A percentile compares a stretch with the other conserved stretches of the same genome.
Evolutionary conservation across 345 rosid genomes (phyloP).

Genomic region (Capsella bursapastoris): DNA sequence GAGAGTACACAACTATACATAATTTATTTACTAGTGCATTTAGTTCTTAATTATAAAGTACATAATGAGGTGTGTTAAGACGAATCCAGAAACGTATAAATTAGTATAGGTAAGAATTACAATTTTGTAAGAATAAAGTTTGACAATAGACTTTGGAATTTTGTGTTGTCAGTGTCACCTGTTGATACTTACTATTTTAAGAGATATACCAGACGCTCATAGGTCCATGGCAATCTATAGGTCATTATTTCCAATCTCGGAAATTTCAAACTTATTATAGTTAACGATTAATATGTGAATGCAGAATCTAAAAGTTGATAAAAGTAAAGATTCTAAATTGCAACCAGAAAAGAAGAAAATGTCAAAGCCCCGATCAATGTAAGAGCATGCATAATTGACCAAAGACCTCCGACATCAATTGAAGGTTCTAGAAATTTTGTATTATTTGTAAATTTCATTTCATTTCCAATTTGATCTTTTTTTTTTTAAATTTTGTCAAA

Average conservation of each 20-base stretch:
- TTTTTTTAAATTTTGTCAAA: too few species aligned
- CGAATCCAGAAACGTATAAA: conserved; percentile 32
- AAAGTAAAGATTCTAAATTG: too few species aligned
- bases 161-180: conserved; percentile 26
- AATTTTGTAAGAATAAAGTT: not conserved
- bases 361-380: not conserved
- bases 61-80: not conserved
- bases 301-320: not conserved
- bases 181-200: conserved; percentile 29
- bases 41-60: conserved; percentile 1
- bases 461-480: not conserved
- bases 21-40: not conserved
- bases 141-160: conserved; percentile 7
- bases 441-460: not conserved
- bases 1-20: not conserved
- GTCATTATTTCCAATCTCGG: not conserved
- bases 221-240: not conserved
- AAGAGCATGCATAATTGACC: conserved; percentile 15
- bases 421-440: conserved; percentile 28
- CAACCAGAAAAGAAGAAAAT: not conserved
- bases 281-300: conserved; percentile 4
- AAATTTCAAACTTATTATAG: not conserved
- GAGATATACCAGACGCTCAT: not conserved
- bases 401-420: conserved; percentile 33
- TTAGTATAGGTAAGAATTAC: not conserved